phyloP scores from a whole-genome alignment of 768 basidiomycete species.

The Phanerodontia chrysosporium region DNA sequence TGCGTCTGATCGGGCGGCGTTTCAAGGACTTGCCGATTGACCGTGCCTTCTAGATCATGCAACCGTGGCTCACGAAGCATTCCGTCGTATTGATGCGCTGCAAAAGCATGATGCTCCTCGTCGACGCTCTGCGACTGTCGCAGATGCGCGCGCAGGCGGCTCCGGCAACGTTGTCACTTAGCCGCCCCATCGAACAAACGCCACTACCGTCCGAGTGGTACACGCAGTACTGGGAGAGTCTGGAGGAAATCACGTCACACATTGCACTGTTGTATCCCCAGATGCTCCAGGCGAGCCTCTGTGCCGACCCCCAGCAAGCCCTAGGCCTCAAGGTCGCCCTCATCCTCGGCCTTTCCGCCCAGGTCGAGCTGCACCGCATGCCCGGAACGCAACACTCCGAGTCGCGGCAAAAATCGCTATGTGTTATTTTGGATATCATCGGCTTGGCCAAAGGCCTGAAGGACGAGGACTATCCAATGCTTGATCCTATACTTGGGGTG shows the following conservation, averaged over 20 bases:
- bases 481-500: slow-evolving; percentile 23
- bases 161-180: slow-evolving; percentile 2
- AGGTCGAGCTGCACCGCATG: slow-evolving; percentile 22
- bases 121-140: slow-evolving; percentile 8
- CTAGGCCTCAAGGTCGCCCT: slow-evolving; percentile 21
- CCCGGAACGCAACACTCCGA: slow-evolving; percentile 18
- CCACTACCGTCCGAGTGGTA: slow-evolving; percentile 15
- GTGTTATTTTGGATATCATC: slow-evolving; percentile 20
- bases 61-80: slow-evolving; percentile 10
- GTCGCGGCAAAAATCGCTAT: slow-evolving; percentile 19
- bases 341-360: slow-evolving; percentile 20
- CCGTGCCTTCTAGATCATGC: background rate
- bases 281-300: slow-evolving; percentile 21
- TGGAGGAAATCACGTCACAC: slow-evolving; percentile 20
- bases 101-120: slow-evolving; percentile 2
- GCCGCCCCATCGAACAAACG: slow-evolving; percentile 5
- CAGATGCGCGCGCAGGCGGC: slow-evolving; percentile 5
- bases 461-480: slow-evolving; percentile 21
- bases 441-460: slow-evolving; percentile 19
- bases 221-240: slow-evolving; percentile 20
- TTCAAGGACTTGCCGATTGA: background rate
- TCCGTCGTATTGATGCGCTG: slow-evolving; percentile 5
- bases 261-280: slow-evolving; percentile 12
- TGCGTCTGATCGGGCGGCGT: slow-evolving; percentile 2
- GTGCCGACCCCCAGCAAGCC: slow-evolving; percentile 13